These are phyloP conservation scores for Juncus inflexus DNA, from an alignment of 176 grass and related monocot genomes.

Conservation along the genomic window DNA sequence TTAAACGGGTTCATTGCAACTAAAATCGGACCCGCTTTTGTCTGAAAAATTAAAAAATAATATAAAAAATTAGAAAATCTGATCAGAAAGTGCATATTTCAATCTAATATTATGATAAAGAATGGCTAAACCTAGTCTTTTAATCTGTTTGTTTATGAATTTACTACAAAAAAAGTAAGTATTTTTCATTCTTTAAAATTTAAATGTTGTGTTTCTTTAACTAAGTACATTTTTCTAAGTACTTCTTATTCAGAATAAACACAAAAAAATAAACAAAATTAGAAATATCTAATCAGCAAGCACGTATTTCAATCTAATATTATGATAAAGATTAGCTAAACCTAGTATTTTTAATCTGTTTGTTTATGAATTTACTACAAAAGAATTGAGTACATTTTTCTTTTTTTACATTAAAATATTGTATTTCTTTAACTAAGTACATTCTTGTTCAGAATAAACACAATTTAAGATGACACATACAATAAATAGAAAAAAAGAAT, in stretches of 20 bases:
- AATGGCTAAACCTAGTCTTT: not conserved
- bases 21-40: conserved; percentile 95
- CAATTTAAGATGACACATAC: no score
- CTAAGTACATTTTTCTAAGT: no score
- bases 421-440: no score
- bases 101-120: not conserved
- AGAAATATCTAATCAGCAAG: not conserved
- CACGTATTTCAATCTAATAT: not conserved
- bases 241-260: no score
- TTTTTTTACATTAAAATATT: no score
- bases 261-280: conserved; percentile 9
- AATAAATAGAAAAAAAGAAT: not conserved
- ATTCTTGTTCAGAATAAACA: no score
- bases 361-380: no score
- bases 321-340: not conserved
- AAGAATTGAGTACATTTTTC: no score
- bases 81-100: not conserved
- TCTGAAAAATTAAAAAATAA: conserved; percentile 46
- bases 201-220: no score
- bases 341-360: not conserved
- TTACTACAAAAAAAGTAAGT: no score
- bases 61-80: conserved; percentile 6
- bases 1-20: conserved; percentile 95
- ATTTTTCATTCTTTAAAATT: no score
- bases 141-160: no score